These are phyloP conservation scores for Daldinia bambusicola DNA, from an alignment of 495 filamentous ascomycete genomes.

Conservation along the genomic window DNA sequence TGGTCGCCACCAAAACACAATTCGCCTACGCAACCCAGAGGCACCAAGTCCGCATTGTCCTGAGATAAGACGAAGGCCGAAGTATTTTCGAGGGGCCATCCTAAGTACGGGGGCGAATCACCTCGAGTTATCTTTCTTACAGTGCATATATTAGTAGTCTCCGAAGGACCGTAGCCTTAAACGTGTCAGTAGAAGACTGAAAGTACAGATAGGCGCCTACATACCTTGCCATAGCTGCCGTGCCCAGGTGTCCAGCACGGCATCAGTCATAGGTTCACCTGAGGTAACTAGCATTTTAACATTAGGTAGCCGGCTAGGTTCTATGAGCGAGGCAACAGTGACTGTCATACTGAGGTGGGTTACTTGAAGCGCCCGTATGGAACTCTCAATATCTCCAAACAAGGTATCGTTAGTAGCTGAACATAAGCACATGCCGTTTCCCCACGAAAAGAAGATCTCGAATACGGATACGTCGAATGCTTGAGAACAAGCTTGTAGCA, in stretches of 20 bases:
- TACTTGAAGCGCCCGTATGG: slow-evolving; percentile 66
- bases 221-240: slow-evolving; percentile 72
- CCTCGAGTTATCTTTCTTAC: slow-evolving; percentile 63
- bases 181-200: slow-evolving; percentile 16
- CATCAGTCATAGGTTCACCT: slow-evolving; percentile 75
- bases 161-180: slow-evolving; percentile 74
- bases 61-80: slow-evolving; percentile 72
- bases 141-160: slow-evolving; percentile 80
- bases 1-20: slow-evolving; percentile 87
- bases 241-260: slow-evolving; percentile 73
- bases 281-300: slow-evolving; percentile 75
- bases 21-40: slow-evolving; percentile 76
- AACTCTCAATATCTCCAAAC: slow-evolving; percentile 68
- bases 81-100: slow-evolving; percentile 72
- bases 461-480: slow-evolving; percentile 83
- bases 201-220: neutral
- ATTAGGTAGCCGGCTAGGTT: slow-evolving; percentile 68
- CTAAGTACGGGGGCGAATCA: slow-evolving; percentile 67
- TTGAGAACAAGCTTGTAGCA: slow-evolving; percentile 78
- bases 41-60: slow-evolving; percentile 58
- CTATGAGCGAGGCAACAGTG: slow-evolving; percentile 74
- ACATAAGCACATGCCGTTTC: slow-evolving; percentile 75
- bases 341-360: slow-evolving; percentile 84
- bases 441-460: slow-evolving; percentile 83
- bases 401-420: slow-evolving; percentile 72